A percentile compares a stretch with the other conserved stretches of the same genome.
Conservation (phyloP, 2,329 filamentous ascomycete species). For the Metarhizium humberi region DNA sequence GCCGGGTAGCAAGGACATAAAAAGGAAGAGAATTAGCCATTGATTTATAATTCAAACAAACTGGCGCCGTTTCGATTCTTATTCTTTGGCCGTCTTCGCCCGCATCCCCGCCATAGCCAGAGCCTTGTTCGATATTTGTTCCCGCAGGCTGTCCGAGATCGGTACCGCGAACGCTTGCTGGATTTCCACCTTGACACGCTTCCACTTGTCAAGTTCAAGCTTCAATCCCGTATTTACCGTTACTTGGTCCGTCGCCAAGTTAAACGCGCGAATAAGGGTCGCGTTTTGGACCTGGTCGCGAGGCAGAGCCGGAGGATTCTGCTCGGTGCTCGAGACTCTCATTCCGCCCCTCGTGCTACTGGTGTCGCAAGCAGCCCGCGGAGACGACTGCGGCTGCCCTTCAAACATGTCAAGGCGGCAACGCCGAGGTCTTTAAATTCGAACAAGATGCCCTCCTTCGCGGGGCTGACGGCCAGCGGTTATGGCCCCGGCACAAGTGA, state of each 20-base stretch:
- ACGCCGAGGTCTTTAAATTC: slow-evolving; percentile 17
- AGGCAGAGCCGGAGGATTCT: slow-evolving; percentile 36
- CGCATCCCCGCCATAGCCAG: slow-evolving; percentile 31
- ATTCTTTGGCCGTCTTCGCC: slow-evolving; percentile 19
- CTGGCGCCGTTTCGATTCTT: slow-evolving; percentile 37
- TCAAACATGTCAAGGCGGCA: slow-evolving; percentile 23
- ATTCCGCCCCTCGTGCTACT: neutral
- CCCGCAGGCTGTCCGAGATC: slow-evolving; percentile 50
- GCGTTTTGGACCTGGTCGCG: slow-evolving; percentile 33
- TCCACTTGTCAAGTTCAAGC: slow-evolving; percentile 57
- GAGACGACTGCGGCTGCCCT: slow-evolving; percentile 2
- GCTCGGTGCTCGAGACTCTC: slow-evolving; percentile 24
- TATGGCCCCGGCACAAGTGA: slow-evolving; percentile 20
- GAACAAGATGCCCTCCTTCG: slow-evolving; percentile 19
- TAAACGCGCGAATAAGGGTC: slow-evolving; percentile 38
- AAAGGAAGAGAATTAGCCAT: neutral
- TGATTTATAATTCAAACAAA: slow-evolving; percentile 14
- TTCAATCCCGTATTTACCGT: slow-evolving; percentile 70
- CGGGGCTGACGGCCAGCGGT: slow-evolving; percentile 13
- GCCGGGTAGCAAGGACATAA: neutral
- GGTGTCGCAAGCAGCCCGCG: neutral
- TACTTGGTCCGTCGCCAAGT: slow-evolving; percentile 59
- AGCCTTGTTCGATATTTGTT: slow-evolving; percentile 59
- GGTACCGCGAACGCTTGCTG: slow-evolving; percentile 56
- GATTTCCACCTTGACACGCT: slow-evolving; percentile 67